A percentile compares a stretch with the other conserved stretches of the same genome.
These are phyloP conservation scores for Amanita brunnescens DNA, from an alignment of 768 basidiomycete species.

Conservation along the genomic window DNA sequence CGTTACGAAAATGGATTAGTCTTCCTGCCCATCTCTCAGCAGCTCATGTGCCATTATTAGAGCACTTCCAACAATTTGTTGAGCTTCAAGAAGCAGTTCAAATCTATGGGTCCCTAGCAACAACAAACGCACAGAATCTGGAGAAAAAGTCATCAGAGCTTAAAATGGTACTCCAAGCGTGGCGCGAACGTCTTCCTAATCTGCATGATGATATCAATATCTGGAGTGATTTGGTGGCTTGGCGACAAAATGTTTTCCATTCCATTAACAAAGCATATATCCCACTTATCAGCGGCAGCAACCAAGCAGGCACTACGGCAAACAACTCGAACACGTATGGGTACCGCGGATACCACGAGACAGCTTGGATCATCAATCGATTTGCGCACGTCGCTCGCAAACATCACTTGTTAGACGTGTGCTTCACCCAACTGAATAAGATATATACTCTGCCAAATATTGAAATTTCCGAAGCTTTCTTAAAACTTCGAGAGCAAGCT, in stretches of 20 bases:
- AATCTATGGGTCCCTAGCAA: conserved; percentile 85
- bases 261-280: conserved; percentile 96
- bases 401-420: conserved; percentile 93
- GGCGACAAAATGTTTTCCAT: conserved; percentile 97
- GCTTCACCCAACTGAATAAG: conserved; percentile 88
- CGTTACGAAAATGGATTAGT: conserved; percentile 91
- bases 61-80: conserved; percentile 98
- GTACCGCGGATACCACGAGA: conserved; percentile 96
- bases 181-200: conserved; percentile 95
- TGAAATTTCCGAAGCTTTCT: conserved; percentile 98
- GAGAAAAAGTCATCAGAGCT: conserved; percentile 94
- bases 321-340: conserved; percentile 74
- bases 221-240: conserved; percentile 98
- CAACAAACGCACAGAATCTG: conserved; percentile 80
- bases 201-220: conserved; percentile 95
- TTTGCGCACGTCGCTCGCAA: conserved; percentile 98
- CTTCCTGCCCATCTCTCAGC: conserved; percentile 79
- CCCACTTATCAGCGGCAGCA: conserved; percentile 66
- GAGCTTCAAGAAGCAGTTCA: conserved; percentile 94
- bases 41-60: conserved; percentile 91
- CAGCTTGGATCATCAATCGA: conserved; percentile 99
- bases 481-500: conserved; percentile 97
- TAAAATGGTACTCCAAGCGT: conserved; percentile 93
- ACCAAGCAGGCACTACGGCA: conserved; percentile 42
- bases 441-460: conserved; percentile 99